Conservation (phyloP, 495 filamentous ascomycete species). For the Aspergillus coremiiformis region DNA sequence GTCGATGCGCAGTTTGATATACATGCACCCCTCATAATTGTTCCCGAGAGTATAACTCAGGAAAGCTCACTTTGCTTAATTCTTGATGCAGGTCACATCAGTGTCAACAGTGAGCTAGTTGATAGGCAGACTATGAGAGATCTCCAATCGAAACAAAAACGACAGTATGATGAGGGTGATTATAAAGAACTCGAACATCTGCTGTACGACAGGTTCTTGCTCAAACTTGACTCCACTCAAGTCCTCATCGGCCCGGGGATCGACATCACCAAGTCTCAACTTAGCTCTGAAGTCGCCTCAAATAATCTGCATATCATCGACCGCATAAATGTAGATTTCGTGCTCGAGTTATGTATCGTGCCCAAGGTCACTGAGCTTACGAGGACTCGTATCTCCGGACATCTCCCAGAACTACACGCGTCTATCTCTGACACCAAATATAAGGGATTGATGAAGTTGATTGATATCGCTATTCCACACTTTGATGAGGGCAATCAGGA, state of each 20-base stretch:
- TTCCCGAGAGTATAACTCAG: constrained; percentile 83
- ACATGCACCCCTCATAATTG: constrained; percentile 90
- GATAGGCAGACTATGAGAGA: constrained; percentile 82
- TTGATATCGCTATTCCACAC: constrained; percentile 89
- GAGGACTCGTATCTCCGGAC: constrained; percentile 81
- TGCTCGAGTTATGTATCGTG: constrained; percentile 83
- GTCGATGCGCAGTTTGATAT: constrained; percentile 93
- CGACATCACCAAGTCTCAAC: constrained; percentile 78
- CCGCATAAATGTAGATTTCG: constrained; percentile 93
- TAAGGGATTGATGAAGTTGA: constrained; percentile 89
- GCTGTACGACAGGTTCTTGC: constrained; percentile 91
- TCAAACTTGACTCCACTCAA: constrained; percentile 90
- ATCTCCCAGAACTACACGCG: constrained; percentile 86
- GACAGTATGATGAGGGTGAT: constrained; percentile 82
- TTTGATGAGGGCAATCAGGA: constrained; percentile 49
- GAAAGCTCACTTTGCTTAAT: constrained; percentile 80
- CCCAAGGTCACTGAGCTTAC: constrained; percentile 93
- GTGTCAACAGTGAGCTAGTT: constrained; percentile 85
- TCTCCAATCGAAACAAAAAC: constrained; percentile 82
- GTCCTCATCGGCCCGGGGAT: constrained; percentile 93
- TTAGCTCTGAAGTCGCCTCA: constrained; percentile 58
- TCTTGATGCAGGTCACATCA: constrained; percentile 91
- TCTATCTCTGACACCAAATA: constrained; percentile 92
- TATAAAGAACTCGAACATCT: constrained; percentile 77
- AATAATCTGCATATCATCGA: constrained; percentile 87